Percentiles rank a stretch among this genome's conserved stretches.
Evolutionary conservation across 2,329 filamentous ascomycete genomes (phyloP).

Genomic region (Exophiala xenobiotica): DNA sequence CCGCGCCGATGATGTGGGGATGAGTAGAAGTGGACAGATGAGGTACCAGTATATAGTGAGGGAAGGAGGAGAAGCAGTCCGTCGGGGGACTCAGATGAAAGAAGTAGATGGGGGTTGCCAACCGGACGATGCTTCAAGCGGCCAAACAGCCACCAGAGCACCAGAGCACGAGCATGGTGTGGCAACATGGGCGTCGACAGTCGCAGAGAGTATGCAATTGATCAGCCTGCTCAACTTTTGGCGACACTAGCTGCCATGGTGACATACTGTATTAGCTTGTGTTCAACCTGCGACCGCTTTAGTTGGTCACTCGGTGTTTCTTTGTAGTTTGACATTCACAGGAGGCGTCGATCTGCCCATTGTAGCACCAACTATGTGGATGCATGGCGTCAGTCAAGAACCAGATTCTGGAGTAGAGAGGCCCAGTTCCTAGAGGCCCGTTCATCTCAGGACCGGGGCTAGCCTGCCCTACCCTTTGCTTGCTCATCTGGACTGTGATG

Average conservation of each 20-base stretch:
- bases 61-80: conserved; percentile 8
- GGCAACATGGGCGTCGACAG: background rate
- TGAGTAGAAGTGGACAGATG: background rate
- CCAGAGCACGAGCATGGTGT: background rate
- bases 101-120: conserved; percentile 27
- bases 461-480: background rate
- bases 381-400: conserved; percentile 1
- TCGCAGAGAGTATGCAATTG: background rate
- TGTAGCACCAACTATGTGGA: conserved; percentile 9
- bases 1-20: too few relatives aligned
- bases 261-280: conserved; percentile 3
- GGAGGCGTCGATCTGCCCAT: conserved; percentile 10
- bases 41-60: conserved; percentile 11
- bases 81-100: conserved; percentile 8
- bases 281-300: conserved; percentile 4
- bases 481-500: background rate
- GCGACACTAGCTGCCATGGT: conserved; percentile 3
- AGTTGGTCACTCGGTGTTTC: conserved; percentile 1
- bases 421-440: background rate
- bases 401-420: conserved; percentile 1
- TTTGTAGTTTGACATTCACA: conserved; percentile 4
- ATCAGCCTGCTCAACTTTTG: background rate
- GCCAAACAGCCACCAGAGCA: conserved; percentile 18
- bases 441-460: background rate
- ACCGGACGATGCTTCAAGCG: conserved; percentile 19